Evolutionary conservation across 495 filamentous ascomycete genomes (phyloP).

Genomic region (Aspergillus baeticus): DNA sequence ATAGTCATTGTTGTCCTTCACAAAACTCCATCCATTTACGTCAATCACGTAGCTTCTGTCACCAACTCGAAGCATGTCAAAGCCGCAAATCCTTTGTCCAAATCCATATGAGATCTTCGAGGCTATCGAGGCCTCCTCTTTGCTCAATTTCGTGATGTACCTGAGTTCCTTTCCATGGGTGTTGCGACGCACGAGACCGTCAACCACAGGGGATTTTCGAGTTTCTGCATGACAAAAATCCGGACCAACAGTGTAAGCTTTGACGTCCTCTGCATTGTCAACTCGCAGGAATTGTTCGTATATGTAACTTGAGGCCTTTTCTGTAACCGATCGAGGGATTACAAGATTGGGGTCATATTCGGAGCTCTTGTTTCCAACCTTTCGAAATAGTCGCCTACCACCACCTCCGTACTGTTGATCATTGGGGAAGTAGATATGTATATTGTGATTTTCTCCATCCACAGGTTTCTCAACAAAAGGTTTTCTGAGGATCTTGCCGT

Average conservation of each 20-base stretch:
- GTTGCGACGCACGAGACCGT: conserved; percentile 92
- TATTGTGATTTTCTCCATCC: conserved; percentile 98
- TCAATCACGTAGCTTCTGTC: conserved; percentile 97
- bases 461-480: conserved; percentile 98
- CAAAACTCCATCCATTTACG: conserved; percentile 99
- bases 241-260: conserved; percentile 95
- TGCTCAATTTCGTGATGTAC: conserved; percentile 81
- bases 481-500: conserved; percentile 78
- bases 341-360: conserved; percentile 78
- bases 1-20: conserved; percentile 99
- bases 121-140: conserved; percentile 82
- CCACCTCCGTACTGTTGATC: conserved; percentile 74
- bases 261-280: conserved; percentile 96
- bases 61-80: conserved; percentile 85
- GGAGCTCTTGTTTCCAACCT: conserved; percentile 97
- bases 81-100: conserved; percentile 93
- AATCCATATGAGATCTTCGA: conserved; percentile 88
- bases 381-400: conserved; percentile 88
- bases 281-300: conserved; percentile 97
- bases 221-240: conserved; percentile 96
- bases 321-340: conserved; percentile 76
- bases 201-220: conserved; percentile 93
- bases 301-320: conserved; percentile 78
- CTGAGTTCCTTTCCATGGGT: conserved; percentile 96
- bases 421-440: conserved; percentile 92